A percentile compares a stretch with the other conserved stretches of the same genome.
Conservation (phyloP, 495 filamentous ascomycete genomes). For the Xylaria nigripes region DNA sequence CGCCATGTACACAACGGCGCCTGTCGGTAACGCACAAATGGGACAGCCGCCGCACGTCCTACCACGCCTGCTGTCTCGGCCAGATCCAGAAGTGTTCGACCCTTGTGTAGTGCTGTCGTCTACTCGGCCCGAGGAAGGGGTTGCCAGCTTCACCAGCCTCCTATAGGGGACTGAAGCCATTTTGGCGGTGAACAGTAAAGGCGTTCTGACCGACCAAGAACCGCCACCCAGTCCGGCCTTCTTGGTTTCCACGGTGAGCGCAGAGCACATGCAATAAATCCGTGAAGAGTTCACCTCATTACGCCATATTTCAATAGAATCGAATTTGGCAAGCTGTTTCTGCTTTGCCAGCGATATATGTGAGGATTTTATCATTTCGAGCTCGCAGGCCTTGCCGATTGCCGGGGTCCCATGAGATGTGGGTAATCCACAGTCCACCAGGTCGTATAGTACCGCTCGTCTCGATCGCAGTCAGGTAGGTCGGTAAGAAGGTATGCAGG, state of each 20-base stretch:
- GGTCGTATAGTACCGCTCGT: background rate
- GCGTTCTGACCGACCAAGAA: background rate
- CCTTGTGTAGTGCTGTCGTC: background rate
- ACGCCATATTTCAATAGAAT: conserved; percentile 22
- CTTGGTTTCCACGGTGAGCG: background rate
- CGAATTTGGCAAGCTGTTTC: background rate
- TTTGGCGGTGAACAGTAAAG: background rate
- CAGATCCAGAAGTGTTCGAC: background rate
- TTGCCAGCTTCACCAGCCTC: background rate
- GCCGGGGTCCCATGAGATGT: background rate
- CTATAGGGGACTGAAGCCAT: background rate
- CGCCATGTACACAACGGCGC: conserved; percentile 1
- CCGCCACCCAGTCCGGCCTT: background rate
- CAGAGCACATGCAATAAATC: conserved; percentile 17
- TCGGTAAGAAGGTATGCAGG: background rate
- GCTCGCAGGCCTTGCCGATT: background rate
- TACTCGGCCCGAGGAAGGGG: background rate
- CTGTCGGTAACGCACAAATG: conserved; percentile 8
- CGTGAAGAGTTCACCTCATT: conserved; percentile 15
- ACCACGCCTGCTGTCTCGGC: background rate
- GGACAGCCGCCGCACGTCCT: conserved; percentile 2
- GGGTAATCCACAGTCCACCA: background rate
- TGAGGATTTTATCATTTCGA: conserved; percentile 1
- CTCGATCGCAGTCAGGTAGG: background rate
- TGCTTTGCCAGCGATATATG: background rate